Evolutionary conservation across 1,139 yeast species (phyloP).

Genomic region (Geotrichum australiense): DNA sequence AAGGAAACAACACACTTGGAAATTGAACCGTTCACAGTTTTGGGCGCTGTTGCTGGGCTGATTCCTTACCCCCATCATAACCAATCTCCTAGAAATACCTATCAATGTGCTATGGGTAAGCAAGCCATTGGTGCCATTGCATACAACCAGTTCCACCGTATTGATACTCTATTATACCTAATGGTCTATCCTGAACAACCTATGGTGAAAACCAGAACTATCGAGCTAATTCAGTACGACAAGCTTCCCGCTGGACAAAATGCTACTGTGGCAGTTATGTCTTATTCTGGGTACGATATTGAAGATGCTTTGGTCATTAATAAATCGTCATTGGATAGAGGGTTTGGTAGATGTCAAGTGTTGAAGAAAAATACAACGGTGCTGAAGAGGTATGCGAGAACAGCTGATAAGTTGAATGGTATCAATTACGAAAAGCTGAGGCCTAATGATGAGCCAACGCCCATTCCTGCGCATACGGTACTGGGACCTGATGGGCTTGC

Average conservation of each 20-base stretch:
- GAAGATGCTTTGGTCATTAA: constrained; percentile 96
- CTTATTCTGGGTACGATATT: constrained; percentile 97
- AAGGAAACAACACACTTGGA: constrained; percentile 77
- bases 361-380: constrained; percentile 85
- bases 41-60: constrained; percentile 97
- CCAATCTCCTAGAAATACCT: constrained; percentile 97
- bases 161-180: constrained; percentile 84
- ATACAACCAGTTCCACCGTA: constrained; percentile 90
- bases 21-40: constrained; percentile 90
- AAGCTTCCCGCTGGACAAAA: constrained; percentile 98
- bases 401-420: constrained; percentile 86
- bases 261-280: constrained; percentile 98
- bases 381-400: constrained; percentile 85
- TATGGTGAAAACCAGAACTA: constrained; percentile 96
- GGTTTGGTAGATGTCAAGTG: constrained; percentile 98
- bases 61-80: constrained; percentile 99
- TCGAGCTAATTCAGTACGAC: constrained; percentile 90
- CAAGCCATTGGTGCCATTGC: constrained; percentile 99
- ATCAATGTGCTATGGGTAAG: constrained; percentile 99
- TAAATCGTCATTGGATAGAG: constrained; percentile 89
- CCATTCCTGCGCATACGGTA: constrained; percentile 79
- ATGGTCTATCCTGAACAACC: constrained; percentile 99
- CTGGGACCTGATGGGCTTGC: constrained; percentile 95
- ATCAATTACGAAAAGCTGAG: constrained; percentile 60
- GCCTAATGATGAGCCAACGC: constrained; percentile 35